Evolutionary conservation across 1,284 basidiomycete species (phyloP), one percentile per base, ranked within the genome.

Genomic region (Puccinia novopanici): DNA sequence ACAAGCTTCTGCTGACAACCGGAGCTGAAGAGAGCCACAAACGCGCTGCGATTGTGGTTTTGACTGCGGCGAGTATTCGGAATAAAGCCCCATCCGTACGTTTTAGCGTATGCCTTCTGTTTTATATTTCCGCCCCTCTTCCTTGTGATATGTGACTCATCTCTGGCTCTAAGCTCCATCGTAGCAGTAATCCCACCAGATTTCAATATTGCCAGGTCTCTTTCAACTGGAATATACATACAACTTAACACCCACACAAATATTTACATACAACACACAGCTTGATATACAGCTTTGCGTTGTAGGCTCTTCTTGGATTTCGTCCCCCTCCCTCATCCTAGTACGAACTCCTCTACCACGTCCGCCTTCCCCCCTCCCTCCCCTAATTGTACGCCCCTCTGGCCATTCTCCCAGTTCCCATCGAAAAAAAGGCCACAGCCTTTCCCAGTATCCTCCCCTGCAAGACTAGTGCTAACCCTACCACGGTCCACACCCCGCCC

Each of bases 31-130:
- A 52, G 50, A 52, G 10, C 50, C 9, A 15, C 12, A 52, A 52
- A 52, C 50, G 10, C 50, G 50, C 12, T 52, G 50, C 50, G 55
- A 57, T 57, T 57, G 55, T 57, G 55, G 55, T 57, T 57, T 15
- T 57, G 55, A 15, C 55, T 57, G 55, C 55, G 55, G 55, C 55
- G 8, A 30, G 55, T 57, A 17, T 6, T 57, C n/a, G 8, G 9
- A 57, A 30, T 30, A 57, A 30, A 57, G 55, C 55, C 55, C 55
- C 55, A 57, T 30, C 19, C 55, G 22, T 12, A 19, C 19, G n/a
- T 57, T 57, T 57, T 27, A 5, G 27, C 9, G 8, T 24, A 5
- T 52, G 9, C 19, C 22, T 54, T 54, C 52, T 52, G 9, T 13
- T 52, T 52, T 52, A 12, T 52, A 12, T 52, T 52, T 22, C 50